Conservation (phyloP, 1,284 basidiomycete species). For the Malassezia psittaci region DNA sequence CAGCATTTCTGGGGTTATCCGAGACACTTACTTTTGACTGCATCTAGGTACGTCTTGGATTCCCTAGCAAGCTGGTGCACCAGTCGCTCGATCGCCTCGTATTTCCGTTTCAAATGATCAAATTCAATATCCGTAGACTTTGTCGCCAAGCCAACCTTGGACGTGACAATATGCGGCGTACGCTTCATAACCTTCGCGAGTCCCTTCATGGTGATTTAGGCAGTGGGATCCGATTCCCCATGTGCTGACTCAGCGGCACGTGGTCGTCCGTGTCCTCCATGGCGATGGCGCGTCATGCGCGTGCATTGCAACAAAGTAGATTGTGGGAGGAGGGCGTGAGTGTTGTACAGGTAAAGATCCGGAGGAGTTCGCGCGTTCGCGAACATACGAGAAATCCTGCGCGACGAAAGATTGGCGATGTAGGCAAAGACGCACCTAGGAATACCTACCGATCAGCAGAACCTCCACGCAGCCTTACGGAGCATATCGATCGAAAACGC, state of each 20-base stretch:
- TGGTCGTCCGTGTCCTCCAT: neutral
- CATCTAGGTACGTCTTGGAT: slow-evolving; percentile 71
- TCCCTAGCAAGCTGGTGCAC: slow-evolving; percentile 87
- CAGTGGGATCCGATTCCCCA: neutral
- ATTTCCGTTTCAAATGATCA: slow-evolving; percentile 51
- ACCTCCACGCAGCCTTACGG: slow-evolving; percentile 15
- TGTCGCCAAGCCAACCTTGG: slow-evolving; percentile 39
- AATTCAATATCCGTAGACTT: slow-evolving; percentile 43
- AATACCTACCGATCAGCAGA: neutral
- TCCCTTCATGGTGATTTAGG: slow-evolving; percentile 27
- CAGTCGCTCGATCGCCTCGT: slow-evolving; percentile 65
- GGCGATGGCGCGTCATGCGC: neutral
- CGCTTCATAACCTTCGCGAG: slow-evolving; percentile 38
- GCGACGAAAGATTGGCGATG: too few species aligned
- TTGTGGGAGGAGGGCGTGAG: neutral
- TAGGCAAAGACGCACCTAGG: neutral
- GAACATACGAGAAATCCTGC: too few species aligned
- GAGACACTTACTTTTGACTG: slow-evolving; percentile 24
- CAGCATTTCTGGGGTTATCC: slow-evolving; percentile 59
- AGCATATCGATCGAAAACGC: slow-evolving; percentile 23
- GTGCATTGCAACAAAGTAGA: neutral
- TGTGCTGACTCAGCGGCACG: slow-evolving; percentile 4
- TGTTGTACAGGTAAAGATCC: neutral
- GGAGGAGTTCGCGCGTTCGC: neutral
- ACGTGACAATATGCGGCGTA: slow-evolving; percentile 44